These are phyloP conservation scores for Paramecium tetraurelia DNA, from an alignment of 73 alveolate species.

Conservation along the genomic window DNA sequence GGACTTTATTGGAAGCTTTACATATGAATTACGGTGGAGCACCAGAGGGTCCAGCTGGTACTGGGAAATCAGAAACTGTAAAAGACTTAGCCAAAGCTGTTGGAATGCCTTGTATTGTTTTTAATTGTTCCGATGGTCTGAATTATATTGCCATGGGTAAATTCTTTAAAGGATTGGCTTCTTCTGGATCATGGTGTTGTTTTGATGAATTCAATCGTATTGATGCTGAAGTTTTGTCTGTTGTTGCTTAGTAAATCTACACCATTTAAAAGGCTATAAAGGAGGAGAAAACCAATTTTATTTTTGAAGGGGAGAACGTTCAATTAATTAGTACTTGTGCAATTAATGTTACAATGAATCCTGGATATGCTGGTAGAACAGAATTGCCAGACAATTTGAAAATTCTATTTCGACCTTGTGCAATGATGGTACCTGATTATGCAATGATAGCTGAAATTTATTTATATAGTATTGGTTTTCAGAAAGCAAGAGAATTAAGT, in stretches of 20 bases:
- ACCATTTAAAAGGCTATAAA: conserved; percentile 44
- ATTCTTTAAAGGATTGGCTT: conserved; percentile 76
- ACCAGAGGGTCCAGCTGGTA: conserved; percentile 97
- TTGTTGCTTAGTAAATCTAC: conserved; percentile 90
- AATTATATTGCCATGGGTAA: conserved; percentile 94
- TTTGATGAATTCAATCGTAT: conserved; percentile 97
- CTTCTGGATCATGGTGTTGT: conserved; percentile 97
- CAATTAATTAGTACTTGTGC: conserved; percentile 70
- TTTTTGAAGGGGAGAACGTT: conserved; percentile 79
- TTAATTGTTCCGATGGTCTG: conserved; percentile 94
- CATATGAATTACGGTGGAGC: conserved; percentile 94
- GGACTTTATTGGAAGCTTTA: conserved; percentile 87
- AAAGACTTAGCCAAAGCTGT: conserved; percentile 97
- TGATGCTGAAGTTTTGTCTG: conserved; percentile 92
- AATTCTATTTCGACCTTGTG: conserved; percentile 75
- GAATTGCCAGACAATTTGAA: conserved; percentile 82
- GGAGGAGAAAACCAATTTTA: conserved; percentile 24
- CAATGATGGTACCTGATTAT: conserved; percentile 79
- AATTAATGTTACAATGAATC: conserved; percentile 76
- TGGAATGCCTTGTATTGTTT: conserved; percentile 96
- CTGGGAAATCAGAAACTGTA: conserved; percentile 96
- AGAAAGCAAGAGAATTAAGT: conserved; percentile 67
- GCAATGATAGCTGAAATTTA: conserved; percentile 71
- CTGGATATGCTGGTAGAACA: conserved; percentile 80
- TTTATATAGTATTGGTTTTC: conserved; percentile 68